Conservation (phyloP, 2,329 filamentous ascomycete genomes). For the Fusarium secorum region DNA sequence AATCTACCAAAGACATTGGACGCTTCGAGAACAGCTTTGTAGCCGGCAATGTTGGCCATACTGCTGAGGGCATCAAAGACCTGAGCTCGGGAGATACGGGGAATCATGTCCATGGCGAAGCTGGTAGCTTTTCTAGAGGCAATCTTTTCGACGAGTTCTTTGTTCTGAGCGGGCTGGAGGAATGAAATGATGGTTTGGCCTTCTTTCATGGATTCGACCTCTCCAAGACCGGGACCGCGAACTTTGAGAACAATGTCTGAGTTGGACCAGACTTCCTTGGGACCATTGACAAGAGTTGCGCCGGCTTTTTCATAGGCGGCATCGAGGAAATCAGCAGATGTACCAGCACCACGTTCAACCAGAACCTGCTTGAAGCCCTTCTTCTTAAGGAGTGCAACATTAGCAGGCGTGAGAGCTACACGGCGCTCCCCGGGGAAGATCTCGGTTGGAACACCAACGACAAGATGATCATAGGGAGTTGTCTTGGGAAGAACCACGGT, state of each 20-base stretch:
- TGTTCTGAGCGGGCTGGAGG: slow-evolving; percentile 83
- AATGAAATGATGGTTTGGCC: slow-evolving; percentile 83
- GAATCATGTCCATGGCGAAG: slow-evolving; percentile 94
- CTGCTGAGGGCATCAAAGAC: slow-evolving; percentile 88
- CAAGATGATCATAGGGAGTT: slow-evolving; percentile 74
- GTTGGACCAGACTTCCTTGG: slow-evolving; percentile 73
- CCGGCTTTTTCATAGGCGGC: slow-evolving; percentile 80
- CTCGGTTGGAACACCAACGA: slow-evolving; percentile 81
- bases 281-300: slow-evolving; percentile 75
- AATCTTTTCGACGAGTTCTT: slow-evolving; percentile 75
- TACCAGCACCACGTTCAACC: slow-evolving; percentile 82
- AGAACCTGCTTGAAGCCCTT: slow-evolving; percentile 83
- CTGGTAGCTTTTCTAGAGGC: slow-evolving; percentile 74
- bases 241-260: slow-evolving; percentile 87
- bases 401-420: slow-evolving; percentile 84
- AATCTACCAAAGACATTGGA: slow-evolving; percentile 91
- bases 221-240: slow-evolving; percentile 73
- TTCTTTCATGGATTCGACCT: slow-evolving; percentile 72
- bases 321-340: slow-evolving; percentile 78
- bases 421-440: slow-evolving; percentile 81
- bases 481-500: slow-evolving; percentile 53
- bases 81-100: slow-evolving; percentile 87
- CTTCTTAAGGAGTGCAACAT: slow-evolving; percentile 81
- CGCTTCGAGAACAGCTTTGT: slow-evolving; percentile 89
- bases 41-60: slow-evolving; percentile 94